These are phyloP conservation scores for Galeopsis tetrahit DNA, from an alignment of 257 asterid species.

Conservation along the genomic window DNA sequence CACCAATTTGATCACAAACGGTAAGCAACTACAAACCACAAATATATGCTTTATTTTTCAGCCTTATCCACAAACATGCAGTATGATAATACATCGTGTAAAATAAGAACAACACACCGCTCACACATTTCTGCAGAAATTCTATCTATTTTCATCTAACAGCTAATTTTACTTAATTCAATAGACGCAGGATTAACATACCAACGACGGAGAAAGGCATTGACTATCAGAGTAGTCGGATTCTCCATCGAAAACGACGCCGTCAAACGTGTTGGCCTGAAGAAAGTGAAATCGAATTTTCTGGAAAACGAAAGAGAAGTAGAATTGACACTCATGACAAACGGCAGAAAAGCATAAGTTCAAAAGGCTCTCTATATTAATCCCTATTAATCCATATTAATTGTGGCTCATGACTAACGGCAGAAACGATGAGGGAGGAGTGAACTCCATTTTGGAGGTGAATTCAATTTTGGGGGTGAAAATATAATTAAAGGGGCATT, in stretches of 20 bases:
- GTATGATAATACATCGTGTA: neutral
- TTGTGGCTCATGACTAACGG: no score
- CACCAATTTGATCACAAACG: constrained; percentile 3
- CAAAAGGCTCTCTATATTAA: no score
- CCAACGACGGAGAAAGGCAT: constrained; percentile 38
- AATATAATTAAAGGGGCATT: no score
- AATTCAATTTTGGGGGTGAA: no score
- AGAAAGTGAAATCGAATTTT: constrained; percentile 30
- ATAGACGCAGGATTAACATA: neutral
- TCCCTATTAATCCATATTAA: no score
- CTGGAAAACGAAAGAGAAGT: constrained; percentile 35
- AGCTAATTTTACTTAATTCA: neutral
- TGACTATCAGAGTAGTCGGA: constrained; percentile 33
- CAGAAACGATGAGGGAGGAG: no score
- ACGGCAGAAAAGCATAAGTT: no score
- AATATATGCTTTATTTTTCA: neutral
- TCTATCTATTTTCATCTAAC: constrained; percentile 16
- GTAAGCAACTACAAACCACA: neutral
- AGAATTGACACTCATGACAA: no score
- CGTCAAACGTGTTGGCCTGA: constrained; percentile 21
- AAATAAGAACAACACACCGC: neutral
- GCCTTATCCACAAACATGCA: constrained; percentile 23
- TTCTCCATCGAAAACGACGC: constrained; percentile 37
- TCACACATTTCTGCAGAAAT: constrained; percentile 6
- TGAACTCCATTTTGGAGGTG: no score